Evolutionary conservation across 2,329 filamentous ascomycete genomes (phyloP), one percentile per base, ranked within the genome.

Genomic region (Paraphaeosphaeria minitans): DNA sequence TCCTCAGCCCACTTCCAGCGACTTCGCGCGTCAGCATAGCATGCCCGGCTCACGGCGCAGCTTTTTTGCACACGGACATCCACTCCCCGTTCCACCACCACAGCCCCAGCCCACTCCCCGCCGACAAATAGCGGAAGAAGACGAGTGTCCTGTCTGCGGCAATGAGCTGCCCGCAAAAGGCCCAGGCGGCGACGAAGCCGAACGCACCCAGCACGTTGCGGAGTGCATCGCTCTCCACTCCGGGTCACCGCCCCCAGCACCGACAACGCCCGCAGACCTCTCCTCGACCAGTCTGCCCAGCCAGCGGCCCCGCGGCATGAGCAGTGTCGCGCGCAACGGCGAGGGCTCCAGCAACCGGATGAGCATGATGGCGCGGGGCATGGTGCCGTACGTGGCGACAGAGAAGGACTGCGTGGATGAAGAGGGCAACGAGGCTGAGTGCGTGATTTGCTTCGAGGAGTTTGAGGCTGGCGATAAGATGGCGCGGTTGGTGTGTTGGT

Each of bases 131-230:
- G 66, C 73, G 1, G 91, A 93, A 72, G 90, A 93, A 70, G 90
- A 93, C 70, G 89, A 92, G 67, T 94, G 91, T 61, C 90, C 90
- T 0, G 84, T 93, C 46, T 94, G 91, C 67, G 89, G 91, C 68
- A 78, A 81, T 39, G 89, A 92, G 75, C 81, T 93, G 3, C 89
- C 90, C 0, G 83, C 85, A 1, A 75, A 73, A 55, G 74, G 68
- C 4, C 66, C 70, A 0, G 62, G 74, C 24, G 75, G 74, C 8
- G 78, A 78, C 16, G 78, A 81, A 22, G 60, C 65, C 1, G 69
- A 72, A 3, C 74, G 82, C 27, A 79, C 80, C 60, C 69, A 71
- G 14, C 82, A 84, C 58, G 77, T 84, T 16, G 70, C 77, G 54
- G 70, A 75, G 13, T 81, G 79, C 55, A 78, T 81, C 50, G 65